Evolutionary conservation across 1,139 yeast species (phyloP), one percentile per base, ranked within the genome.

Genomic region (Kurtzmaniella quercitrusa): DNA sequence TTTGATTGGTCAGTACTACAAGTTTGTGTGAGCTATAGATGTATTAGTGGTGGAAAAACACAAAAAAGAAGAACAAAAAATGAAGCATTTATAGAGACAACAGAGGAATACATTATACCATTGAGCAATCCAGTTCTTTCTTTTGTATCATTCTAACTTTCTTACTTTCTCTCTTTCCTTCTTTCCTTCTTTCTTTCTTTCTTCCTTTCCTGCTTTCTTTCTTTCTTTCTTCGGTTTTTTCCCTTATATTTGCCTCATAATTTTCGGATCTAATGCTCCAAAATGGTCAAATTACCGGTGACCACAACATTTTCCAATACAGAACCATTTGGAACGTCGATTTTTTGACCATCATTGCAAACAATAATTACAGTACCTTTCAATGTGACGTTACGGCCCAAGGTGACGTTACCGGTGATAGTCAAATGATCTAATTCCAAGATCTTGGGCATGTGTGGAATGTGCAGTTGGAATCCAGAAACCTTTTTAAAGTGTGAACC

Each of bases 361-460:
- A 93, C 98, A 56, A 93, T 89, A 58, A 93, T 93, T 50, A 93
- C 98, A 12, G 98, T 93, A 51, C 98, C 98, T 77, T 88, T 93
- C 61, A 93, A 79, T 44, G 88, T 84, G 54, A 94, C 95, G 57
- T 81, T 82, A 66, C 88, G 88, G 59, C 98, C 98, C 57, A 93
- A 77, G 57, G 70, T 81, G 42, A 94, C 98, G 63, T 93, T 91
- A 68, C 98, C 98, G 45, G 98, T 93, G 55, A 93, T 91, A 45
- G 98, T 93, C 63, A 93, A 81, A 66, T 93, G 98, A 65, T 93
- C 98, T 60, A 93, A 81, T 71, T 93, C 98, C 59, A 93, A 79
- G 56, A 93, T 90, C 73, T 82, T 87, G 53, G 98, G 98, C 82
- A 93, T 94, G 63, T 91, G 96, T 41, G 97, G 84, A 51, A 94